phyloP scores from a whole-genome alignment of 257 asterid species.

The Scutellaria galericulata region DNA sequence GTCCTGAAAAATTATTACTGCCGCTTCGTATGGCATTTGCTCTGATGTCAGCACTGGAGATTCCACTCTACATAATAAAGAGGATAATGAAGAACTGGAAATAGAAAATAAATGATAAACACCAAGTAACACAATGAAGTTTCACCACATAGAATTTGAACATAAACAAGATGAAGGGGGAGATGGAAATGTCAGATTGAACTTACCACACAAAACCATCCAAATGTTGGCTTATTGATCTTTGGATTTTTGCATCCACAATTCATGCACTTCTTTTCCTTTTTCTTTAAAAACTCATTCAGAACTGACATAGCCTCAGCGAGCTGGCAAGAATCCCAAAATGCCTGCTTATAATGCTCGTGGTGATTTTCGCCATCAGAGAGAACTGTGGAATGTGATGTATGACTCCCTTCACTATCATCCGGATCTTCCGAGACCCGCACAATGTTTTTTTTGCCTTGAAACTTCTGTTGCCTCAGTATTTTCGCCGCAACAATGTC shows the following conservation, averaged over 20 bases:
- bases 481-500: constrained; percentile 72
- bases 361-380: constrained; percentile 41
- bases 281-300: constrained; percentile 62
- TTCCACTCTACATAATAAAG: constrained; percentile 49
- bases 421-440: constrained; percentile 39
- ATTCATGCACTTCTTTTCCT: constrained; percentile 46
- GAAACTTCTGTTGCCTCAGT: constrained; percentile 29
- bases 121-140: constrained; percentile 7
- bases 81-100: constrained; percentile 22
- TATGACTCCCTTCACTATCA: constrained; percentile 69
- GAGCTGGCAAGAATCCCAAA: constrained; percentile 77
- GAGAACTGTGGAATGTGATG: constrained; percentile 49
- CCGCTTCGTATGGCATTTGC: constrained; percentile 48
- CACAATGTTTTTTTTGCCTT: constrained; percentile 40
- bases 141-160: background rate
- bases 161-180: background rate
- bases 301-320: constrained; percentile 72
- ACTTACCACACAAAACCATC: constrained; percentile 87
- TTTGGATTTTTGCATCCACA: constrained; percentile 63
- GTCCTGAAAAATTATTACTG: constrained; percentile 50
- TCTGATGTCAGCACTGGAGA: constrained; percentile 40
- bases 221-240: constrained; percentile 81
- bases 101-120: constrained; percentile 11
- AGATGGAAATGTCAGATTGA: constrained; percentile 5
- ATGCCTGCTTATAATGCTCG: constrained; percentile 39